phyloP scores from a whole-genome alignment of 129 eudicot species.

The Glebionis coronaria region DNA sequence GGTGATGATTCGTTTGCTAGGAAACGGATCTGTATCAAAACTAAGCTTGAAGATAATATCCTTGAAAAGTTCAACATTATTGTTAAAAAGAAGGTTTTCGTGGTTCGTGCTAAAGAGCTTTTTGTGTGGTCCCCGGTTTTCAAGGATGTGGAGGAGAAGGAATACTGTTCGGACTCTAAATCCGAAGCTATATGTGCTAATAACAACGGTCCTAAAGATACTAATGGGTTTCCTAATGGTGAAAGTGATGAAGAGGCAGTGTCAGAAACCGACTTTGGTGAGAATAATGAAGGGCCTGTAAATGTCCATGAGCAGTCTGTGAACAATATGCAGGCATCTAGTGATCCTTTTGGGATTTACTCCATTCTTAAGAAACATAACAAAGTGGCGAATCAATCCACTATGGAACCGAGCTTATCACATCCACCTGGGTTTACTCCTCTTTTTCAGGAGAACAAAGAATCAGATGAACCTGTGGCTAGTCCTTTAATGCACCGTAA shows the following conservation, averaged over 20 bases:
- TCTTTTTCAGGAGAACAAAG: no score
- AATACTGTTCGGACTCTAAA: background rate
- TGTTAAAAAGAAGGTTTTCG: no score
- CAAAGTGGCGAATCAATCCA: background rate
- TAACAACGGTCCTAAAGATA: no score
- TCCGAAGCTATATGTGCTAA: background rate
- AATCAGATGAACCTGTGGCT: no score
- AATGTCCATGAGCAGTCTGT: background rate
- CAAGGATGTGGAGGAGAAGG: background rate
- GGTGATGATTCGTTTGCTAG: no score
- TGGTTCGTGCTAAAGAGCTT: no score
- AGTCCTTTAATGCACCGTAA: background rate
- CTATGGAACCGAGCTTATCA: background rate
- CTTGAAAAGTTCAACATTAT: no score
- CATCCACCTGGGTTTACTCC: background rate
- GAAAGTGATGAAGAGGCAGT: background rate
- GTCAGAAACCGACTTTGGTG: background rate
- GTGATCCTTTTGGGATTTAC: background rate
- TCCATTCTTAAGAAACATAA: background rate
- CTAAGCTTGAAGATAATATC: no score
- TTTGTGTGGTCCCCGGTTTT: background rate
- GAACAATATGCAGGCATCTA: background rate
- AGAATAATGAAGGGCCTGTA: background rate
- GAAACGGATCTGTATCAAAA: no score
- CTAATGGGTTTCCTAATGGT: no score